Evolutionary conservation across 805 yeast genomes (phyloP).

Genomic region (Grigorovia humatica): DNA sequence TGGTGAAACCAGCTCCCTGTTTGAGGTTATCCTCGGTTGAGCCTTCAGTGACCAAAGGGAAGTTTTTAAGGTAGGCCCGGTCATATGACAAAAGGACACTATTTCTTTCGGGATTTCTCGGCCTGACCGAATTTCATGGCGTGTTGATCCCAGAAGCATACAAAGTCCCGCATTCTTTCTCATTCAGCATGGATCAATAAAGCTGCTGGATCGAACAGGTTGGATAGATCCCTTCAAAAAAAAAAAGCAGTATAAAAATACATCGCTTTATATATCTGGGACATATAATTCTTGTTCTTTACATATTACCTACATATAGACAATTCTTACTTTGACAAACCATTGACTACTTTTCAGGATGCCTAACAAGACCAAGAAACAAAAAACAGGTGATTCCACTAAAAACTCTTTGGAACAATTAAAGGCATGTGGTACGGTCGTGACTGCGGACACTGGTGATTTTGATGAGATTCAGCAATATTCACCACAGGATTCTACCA

Average conservation of each 20-base stretch:
- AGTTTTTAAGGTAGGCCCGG: background rate
- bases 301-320: background rate
- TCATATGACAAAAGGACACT: background rate
- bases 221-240: no score
- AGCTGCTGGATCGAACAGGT: no score
- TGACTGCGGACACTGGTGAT: conserved; percentile 98
- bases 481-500: conserved; percentile 98
- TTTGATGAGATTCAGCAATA: conserved; percentile 95
- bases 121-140: no score
- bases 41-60: no score
- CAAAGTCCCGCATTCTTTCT: no score
- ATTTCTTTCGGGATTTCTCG: no score
- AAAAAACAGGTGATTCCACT: conserved; percentile 27
- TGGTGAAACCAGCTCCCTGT: no score
- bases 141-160: no score
- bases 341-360: conserved; percentile 9
- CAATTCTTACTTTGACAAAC: background rate
- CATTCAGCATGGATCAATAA: no score
- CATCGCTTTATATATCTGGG: no score
- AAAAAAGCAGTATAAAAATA: no score
- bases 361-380: conserved; percentile 25
- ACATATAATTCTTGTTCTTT: background rate
- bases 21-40: no score
- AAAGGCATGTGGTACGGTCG: conserved; percentile 90
- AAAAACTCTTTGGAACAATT: conserved; percentile 75